Conservation (phyloP, 2,329 filamentous ascomycete genomes). For the Xylariomycetidae sp. region DNA sequence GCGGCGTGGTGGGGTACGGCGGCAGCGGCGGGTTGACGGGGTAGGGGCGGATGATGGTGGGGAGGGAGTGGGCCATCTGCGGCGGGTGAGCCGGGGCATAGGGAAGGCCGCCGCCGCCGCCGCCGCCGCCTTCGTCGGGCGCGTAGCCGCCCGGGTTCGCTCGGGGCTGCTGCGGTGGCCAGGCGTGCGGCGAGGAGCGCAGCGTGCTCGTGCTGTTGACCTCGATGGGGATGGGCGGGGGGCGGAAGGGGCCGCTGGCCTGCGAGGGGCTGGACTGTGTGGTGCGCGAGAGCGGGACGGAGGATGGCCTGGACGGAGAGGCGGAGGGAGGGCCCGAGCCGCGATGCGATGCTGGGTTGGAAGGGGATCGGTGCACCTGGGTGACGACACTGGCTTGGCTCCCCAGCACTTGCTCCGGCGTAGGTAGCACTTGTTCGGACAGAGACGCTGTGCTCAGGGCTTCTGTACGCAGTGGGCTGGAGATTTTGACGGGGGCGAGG, state of each 20-base stretch:
- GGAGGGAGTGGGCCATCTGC: not conserved
- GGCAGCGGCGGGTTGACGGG: slow-evolving; percentile 3
- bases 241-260: slow-evolving; percentile 19
- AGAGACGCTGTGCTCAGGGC: not conserved
- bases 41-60: not conserved
- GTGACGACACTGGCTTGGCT: too few species aligned
- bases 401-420: too few species aligned
- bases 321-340: slow-evolving; percentile 13
- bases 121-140: not conserved
- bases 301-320: slow-evolving; percentile 15
- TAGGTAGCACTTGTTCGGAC: too few species aligned
- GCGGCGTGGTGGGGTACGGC: slow-evolving; percentile 17
- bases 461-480: slow-evolving; percentile 6
- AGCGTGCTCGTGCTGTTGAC: slow-evolving; percentile 26
- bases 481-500: slow-evolving; percentile 18
- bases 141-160: not conserved
- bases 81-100: slow-evolving; percentile 1
- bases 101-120: not conserved
- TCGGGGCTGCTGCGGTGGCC: too few species aligned
- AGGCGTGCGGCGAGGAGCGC: slow-evolving; percentile 10
- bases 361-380: too few species aligned
- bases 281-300: slow-evolving; percentile 8
- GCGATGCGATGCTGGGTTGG: too few species aligned
- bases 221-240: slow-evolving; percentile 25
- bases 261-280: slow-evolving; percentile 23